Evolutionary conservation across 1,284 basidiomycete genomes (phyloP).

Genomic region (Melampsora americana): DNA sequence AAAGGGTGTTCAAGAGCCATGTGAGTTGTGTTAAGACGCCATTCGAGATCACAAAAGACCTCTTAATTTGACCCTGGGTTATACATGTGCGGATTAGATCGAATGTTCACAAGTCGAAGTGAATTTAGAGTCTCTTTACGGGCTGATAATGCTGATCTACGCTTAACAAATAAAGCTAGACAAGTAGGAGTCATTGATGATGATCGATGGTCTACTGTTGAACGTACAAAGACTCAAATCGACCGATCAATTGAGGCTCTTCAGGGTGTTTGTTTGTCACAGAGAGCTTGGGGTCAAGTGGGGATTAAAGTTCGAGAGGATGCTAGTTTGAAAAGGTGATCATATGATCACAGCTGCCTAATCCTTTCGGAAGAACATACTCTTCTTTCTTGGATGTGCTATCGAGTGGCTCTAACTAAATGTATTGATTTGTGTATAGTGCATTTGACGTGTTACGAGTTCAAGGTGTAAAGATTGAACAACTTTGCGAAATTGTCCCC

Average conservation of each 20-base stretch:
- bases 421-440: slow-evolving; percentile 54
- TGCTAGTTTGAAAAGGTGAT: slow-evolving; percentile 50
- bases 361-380: slow-evolving; percentile 18
- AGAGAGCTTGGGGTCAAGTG: slow-evolving; percentile 52
- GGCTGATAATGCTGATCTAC: slow-evolving; percentile 79
- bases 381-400: slow-evolving; percentile 44
- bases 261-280: slow-evolving; percentile 53
- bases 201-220: slow-evolving; percentile 63
- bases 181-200: slow-evolving; percentile 64
- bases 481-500: slow-evolving; percentile 61
- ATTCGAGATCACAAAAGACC: neutral
- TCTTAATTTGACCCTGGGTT: neutral
- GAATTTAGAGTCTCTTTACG: slow-evolving; percentile 83
- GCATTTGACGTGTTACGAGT: slow-evolving; percentile 73
- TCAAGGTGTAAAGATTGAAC: slow-evolving; percentile 60
- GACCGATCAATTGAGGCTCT: slow-evolving; percentile 61
- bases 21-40: slow-evolving; percentile 45
- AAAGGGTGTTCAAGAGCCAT: slow-evolving; percentile 83
- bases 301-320: slow-evolving; percentile 53
- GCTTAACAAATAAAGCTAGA: slow-evolving; percentile 71
- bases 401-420: neutral
- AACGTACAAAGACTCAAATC: slow-evolving; percentile 60
- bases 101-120: slow-evolving; percentile 86
- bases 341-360: too few relatives aligned
- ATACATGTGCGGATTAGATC: slow-evolving; percentile 59